Conservation (phyloP, 2,329 filamentous ascomycete species). For the Thyridium curvatum region DNA sequence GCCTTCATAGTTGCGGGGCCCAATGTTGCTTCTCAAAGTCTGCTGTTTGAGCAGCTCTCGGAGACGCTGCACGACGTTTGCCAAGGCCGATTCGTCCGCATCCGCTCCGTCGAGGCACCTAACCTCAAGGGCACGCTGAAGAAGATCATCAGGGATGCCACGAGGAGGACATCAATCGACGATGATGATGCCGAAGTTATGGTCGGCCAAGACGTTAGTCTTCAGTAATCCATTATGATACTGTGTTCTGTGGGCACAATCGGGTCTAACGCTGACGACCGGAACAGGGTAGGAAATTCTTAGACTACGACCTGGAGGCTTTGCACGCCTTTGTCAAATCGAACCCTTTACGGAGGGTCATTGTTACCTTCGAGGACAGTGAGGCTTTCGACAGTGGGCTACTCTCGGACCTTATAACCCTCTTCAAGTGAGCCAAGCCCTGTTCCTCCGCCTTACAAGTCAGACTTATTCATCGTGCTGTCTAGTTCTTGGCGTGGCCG, state of each 20-base stretch:
- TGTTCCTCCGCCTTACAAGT: not conserved
- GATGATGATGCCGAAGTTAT: constrained; percentile 45
- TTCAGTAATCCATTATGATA: not conserved
- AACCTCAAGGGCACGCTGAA: constrained; percentile 70
- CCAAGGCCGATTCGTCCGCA: constrained; percentile 52
- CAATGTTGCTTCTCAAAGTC: constrained; percentile 68
- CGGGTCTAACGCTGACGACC: constrained; percentile 4
- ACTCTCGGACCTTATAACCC: constrained; percentile 63
- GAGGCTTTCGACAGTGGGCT: constrained; percentile 72
- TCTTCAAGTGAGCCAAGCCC: constrained; percentile 52
- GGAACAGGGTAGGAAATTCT: constrained; percentile 52
- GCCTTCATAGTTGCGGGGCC: constrained; percentile 73
- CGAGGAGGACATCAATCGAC: constrained; percentile 44
- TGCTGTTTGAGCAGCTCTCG: constrained; percentile 65
- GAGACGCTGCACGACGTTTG: constrained; percentile 38
- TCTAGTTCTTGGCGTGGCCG: constrained; percentile 61
- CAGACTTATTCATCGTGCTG: not conserved
- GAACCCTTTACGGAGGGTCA: constrained; percentile 50
- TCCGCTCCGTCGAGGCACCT: constrained; percentile 65
- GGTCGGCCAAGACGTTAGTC: constrained; percentile 40
- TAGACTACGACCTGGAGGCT: constrained; percentile 75
- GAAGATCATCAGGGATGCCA: constrained; percentile 64
- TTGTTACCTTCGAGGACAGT: constrained; percentile 73
- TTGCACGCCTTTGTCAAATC: constrained; percentile 53
- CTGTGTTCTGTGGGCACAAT: not conserved